phyloP scores from a whole-genome alignment of 2,329 filamentous ascomycete species.

The Fonsecaea erecta region DNA sequence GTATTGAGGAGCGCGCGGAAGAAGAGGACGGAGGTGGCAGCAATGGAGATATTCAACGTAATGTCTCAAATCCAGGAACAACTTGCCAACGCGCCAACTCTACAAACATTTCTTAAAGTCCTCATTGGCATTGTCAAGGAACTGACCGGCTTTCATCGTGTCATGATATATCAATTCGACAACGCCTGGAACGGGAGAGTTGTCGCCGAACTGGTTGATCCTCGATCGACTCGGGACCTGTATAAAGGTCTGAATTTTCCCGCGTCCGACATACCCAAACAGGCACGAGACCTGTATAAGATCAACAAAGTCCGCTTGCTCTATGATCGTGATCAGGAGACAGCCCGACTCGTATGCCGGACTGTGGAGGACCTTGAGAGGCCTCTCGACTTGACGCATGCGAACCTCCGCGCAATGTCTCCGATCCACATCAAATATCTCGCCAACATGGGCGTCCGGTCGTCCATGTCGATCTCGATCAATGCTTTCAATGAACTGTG shows the following conservation, averaged over 20 bases:
- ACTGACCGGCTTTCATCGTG: conserved; percentile 85
- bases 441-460: conserved; percentile 85
- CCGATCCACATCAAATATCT: conserved; percentile 89
- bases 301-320: conserved; percentile 86
- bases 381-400: conserved; percentile 81
- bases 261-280: conserved; percentile 82
- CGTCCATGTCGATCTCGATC: conserved; percentile 93
- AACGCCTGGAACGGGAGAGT: conserved; percentile 80
- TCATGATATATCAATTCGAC: conserved; percentile 94
- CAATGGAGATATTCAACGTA: conserved; percentile 89
- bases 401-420: conserved; percentile 86
- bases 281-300: conserved; percentile 86
- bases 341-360: conserved; percentile 80
- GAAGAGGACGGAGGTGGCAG: conserved; percentile 79
- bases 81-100: conserved; percentile 70
- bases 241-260: conserved; percentile 90
- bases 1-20: conserved; percentile 76
- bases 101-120: conserved; percentile 78
- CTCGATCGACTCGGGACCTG: conserved; percentile 75
- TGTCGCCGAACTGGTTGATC: conserved; percentile 84
- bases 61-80: conserved; percentile 92
- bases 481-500: conserved; percentile 84
- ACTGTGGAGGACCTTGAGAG: conserved; percentile 72
- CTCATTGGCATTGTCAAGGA: conserved; percentile 86
- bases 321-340: conserved; percentile 81